Percentiles rank a stretch among this genome's conserved stretches.
phyloP scores from a whole-genome alignment of 1,139 yeast genomes.

The Spathaspora jeffriesii region DNA sequence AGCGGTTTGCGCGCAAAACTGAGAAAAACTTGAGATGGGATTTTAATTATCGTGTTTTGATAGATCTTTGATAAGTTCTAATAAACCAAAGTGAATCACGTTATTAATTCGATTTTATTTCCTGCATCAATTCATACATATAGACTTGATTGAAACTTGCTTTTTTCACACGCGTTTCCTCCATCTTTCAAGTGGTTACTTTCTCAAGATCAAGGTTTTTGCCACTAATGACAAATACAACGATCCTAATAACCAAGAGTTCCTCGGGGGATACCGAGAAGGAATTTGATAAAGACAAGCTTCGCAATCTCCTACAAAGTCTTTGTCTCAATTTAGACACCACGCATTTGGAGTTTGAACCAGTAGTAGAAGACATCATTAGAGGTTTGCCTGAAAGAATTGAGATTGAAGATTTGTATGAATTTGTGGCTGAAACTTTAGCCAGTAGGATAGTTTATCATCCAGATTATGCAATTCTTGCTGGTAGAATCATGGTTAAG shows the following conservation, averaged over 20 bases:
- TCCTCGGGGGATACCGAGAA: conserved; percentile 8
- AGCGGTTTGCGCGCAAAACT: not conserved
- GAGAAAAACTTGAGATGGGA: not conserved
- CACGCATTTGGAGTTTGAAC: conserved; percentile 20
- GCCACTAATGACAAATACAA: conserved; percentile 1
- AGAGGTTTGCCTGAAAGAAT: conserved; percentile 31
- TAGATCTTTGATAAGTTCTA: not conserved
- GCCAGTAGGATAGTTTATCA: conserved; percentile 47
- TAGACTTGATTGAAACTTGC: not conserved
- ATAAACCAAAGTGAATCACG: not conserved
- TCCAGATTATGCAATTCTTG: conserved; percentile 48
- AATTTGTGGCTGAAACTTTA: conserved; percentile 41
- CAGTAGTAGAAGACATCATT: conserved; percentile 21
- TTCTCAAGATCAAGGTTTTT: not conserved
- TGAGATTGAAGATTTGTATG: conserved; percentile 29
- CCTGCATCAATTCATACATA: not conserved
- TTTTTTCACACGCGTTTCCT: not conserved
- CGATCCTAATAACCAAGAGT: not conserved
- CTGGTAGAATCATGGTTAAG: conserved; percentile 44
- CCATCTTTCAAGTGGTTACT: not conserved
- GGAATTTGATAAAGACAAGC: conserved; percentile 15
- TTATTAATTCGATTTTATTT: not conserved
- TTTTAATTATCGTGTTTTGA: too few species aligned
- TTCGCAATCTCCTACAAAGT: conserved; percentile 15
- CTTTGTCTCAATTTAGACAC: conserved; percentile 21